A percentile compares a stretch with the other conserved stretches of the same genome.
Evolutionary conservation across 495 filamentous ascomycete genomes (phyloP).

Genomic region (Aspergillus leporis): DNA sequence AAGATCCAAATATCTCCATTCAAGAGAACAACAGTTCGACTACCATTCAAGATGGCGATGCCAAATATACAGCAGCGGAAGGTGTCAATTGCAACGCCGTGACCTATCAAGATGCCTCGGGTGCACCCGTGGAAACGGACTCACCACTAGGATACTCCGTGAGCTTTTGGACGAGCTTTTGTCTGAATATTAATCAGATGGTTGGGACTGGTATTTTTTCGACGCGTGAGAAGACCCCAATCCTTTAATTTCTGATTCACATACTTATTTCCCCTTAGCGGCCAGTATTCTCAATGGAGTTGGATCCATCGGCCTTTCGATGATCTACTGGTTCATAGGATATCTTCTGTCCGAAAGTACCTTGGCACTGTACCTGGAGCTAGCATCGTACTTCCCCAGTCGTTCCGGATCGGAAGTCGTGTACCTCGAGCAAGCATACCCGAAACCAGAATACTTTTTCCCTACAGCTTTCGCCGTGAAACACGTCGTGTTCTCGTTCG

Average conservation of each 20-base stretch:
- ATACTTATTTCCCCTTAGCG: neutral
- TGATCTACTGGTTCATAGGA: conserved; percentile 64
- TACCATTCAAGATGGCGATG: neutral
- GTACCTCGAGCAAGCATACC: conserved; percentile 66
- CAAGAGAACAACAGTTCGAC: neutral
- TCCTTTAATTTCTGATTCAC: neutral
- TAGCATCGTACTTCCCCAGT: conserved; percentile 62
- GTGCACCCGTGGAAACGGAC: neutral
- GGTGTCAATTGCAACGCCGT: neutral
- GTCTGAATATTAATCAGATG: conserved; percentile 1
- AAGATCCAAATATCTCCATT: neutral
- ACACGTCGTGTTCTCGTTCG: conserved; percentile 60
- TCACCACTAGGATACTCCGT: neutral
- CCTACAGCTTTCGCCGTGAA: conserved; percentile 62
- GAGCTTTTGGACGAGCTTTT: neutral
- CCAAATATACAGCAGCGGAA: neutral
- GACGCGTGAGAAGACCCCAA: neutral
- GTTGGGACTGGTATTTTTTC: conserved; percentile 1
- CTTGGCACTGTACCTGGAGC: conserved; percentile 59
- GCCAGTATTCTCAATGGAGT: conserved; percentile 47
- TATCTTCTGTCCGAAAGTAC: conserved; percentile 51
- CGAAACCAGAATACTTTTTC: conserved; percentile 60
- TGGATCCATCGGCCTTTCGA: conserved; percentile 58
- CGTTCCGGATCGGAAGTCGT: conserved; percentile 65
- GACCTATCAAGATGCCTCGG: neutral